These are phyloP conservation scores for Acephala macrosclerotiorum DNA, from an alignment of 2,329 filamentous ascomycete species.

Conservation along the genomic window DNA sequence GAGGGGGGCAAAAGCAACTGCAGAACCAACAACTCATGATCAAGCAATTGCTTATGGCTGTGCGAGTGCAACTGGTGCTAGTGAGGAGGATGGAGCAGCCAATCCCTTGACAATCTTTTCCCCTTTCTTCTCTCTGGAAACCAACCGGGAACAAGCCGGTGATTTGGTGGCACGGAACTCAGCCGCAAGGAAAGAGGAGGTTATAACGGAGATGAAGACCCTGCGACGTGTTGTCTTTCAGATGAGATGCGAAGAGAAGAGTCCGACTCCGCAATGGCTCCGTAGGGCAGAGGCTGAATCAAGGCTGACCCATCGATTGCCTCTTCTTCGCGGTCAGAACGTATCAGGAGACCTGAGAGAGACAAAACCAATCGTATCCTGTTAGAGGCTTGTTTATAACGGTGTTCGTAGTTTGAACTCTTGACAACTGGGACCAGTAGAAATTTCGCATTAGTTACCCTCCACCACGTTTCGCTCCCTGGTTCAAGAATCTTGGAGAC, in stretches of 20 bases:
- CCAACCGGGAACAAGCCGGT: neutral
- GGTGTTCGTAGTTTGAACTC: neutral
- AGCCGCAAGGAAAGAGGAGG: slow-evolving; percentile 2
- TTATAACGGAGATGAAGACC: neutral
- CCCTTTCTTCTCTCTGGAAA: neutral
- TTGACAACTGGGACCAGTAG: neutral
- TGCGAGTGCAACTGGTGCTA: neutral
- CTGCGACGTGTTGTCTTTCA: too few species aligned
- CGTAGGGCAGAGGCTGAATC: neutral
- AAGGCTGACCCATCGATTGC: neutral
- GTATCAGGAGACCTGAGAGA: slow-evolving; percentile 1
- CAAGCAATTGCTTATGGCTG: neutral
- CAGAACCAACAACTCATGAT: neutral
- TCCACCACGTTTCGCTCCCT: neutral
- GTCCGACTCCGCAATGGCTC: neutral
- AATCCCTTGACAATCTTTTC: neutral
- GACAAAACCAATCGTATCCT: neutral
- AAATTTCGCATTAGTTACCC: neutral
- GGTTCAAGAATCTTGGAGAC: neutral
- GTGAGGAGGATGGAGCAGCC: neutral
- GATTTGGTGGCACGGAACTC: neutral
- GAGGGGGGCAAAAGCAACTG: neutral
- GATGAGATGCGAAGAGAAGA: neutral
- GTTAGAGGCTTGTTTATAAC: slow-evolving; percentile 7
- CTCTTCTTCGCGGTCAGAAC: neutral